A percentile compares a stretch with the other conserved stretches of the same genome.
Conservation (phyloP, 2,329 filamentous ascomycete genomes). For the Botrytis tulipae region DNA sequence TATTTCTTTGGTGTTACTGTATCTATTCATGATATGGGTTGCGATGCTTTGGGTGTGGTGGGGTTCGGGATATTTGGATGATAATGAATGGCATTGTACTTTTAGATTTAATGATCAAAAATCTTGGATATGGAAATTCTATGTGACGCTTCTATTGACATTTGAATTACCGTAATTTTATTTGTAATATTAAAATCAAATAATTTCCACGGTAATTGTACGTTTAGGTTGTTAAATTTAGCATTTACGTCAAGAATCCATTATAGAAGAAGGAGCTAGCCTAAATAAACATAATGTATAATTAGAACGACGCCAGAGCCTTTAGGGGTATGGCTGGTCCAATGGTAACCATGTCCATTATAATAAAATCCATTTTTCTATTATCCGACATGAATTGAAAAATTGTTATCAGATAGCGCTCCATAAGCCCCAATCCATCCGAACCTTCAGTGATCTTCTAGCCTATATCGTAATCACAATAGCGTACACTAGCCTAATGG, state of each 20-base stretch:
- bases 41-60: slow-evolving; percentile 5
- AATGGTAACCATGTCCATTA: no score
- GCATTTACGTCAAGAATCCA: background rate
- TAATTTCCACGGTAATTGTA: background rate
- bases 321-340: no score
- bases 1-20: slow-evolving; percentile 1
- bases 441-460: background rate
- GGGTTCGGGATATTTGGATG: slow-evolving; percentile 5
- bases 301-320: no score
- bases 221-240: background rate
- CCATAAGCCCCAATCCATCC: background rate
- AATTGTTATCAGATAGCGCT: background rate
- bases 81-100: slow-evolving; percentile 18
- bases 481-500: background rate
- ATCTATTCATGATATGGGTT: slow-evolving; percentile 1
- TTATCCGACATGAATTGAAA: background rate
- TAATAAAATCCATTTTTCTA: no score
- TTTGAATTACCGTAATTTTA: background rate
- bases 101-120: slow-evolving; percentile 7
- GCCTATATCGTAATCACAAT: background rate
- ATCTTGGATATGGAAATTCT: background rate
- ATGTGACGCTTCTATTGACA: background rate
- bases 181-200: accelerated
- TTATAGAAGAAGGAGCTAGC: no score
- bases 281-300: no score